Conservation (phyloP, 2,329 filamentous ascomycete genomes). For the Ceratocystis alfenasii region DNA sequence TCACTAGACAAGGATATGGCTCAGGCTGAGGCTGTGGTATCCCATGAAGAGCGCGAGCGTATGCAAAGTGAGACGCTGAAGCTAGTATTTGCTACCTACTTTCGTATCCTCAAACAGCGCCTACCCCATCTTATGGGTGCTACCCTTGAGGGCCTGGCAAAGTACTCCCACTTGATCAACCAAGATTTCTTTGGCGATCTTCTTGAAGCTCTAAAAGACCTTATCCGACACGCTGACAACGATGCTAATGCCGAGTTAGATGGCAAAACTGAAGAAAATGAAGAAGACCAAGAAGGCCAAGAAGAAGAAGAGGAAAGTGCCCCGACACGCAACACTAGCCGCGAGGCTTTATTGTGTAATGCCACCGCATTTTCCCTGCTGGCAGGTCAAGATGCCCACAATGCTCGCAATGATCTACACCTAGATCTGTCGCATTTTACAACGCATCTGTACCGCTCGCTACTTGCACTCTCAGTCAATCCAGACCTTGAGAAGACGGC, state of each 20-base stretch:
- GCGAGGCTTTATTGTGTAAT: slow-evolving; percentile 84
- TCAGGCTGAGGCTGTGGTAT: slow-evolving; percentile 79
- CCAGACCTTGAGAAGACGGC: slow-evolving; percentile 73
- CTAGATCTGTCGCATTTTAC: slow-evolving; percentile 94
- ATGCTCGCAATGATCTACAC: slow-evolving; percentile 66
- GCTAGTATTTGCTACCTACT: slow-evolving; percentile 89
- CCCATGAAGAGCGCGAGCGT: slow-evolving; percentile 80
- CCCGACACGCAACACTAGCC: slow-evolving; percentile 57
- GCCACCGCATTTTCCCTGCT: slow-evolving; percentile 95
- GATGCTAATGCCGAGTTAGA: slow-evolving; percentile 29
- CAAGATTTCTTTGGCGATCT: slow-evolving; percentile 98
- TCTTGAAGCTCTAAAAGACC: slow-evolving; percentile 83
- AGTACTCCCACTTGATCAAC: slow-evolving; percentile 94
- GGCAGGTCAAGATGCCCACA: slow-evolving; percentile 82
- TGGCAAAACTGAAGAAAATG: slow-evolving; percentile 32
- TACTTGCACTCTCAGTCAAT: slow-evolving; percentile 67
- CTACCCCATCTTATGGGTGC: slow-evolving; percentile 85
- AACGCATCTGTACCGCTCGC: slow-evolving; percentile 77
- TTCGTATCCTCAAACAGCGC: slow-evolving; percentile 79
- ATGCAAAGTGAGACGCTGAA: slow-evolving; percentile 95
- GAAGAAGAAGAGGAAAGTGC: slow-evolving; percentile 38
- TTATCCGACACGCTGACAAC: slow-evolving; percentile 64
- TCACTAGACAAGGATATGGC: slow-evolving; percentile 84
- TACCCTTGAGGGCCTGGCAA: slow-evolving; percentile 83
- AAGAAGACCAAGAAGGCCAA: slow-evolving; percentile 34